Evolutionary conservation across 148 eudicot species (phyloP), one percentile per base, ranked within the genome.

Genomic region (Cornus suecica): DNA sequence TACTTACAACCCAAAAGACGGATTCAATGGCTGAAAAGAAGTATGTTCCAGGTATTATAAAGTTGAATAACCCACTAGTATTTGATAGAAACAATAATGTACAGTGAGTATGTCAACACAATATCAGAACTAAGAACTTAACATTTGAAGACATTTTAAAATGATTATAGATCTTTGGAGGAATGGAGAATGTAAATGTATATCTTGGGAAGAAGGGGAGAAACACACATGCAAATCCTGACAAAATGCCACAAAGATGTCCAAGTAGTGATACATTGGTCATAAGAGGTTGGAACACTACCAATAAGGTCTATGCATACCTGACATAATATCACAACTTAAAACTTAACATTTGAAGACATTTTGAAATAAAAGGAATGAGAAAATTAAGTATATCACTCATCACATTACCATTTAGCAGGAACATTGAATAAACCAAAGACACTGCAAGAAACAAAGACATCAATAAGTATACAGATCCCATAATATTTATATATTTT

Each of bases 371-470:
- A 41, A 54, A 72, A 45, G 64, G 41, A 75, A 20, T 23, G 8
- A 73, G 72, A 42, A 71, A 27, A 69, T 54, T 69, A 73, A 65
- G 75, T 60, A 34, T 27, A 77, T 52, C 69, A 70, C 2, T 20
- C 80, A 79, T 29, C 73, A 70, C 45, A 66, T 74, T 82, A 94
- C 98, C 93, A 92, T 83, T 89, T 84, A 68, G 97, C 91, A 76
- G 98, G 97, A 78, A 94, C 98, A 58, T 92, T 89, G 80, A 94
- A 94, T 72, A 94, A 91, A 75, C 98, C 98, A 79, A 94, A 94
- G 37, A 94, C 86, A 81, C 98, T 94, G 95, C 95, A 92, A 65
- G 66, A 61, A 77, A 77, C 82, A n/a, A 74, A 78, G 45, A 72
- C 23, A 28, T 23, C 26, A 25, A 77, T 83, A 70, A 80, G 72